Evolutionary conservation across 352 stramenopile genomes (phyloP), one percentile per base, ranked within the genome.

Genomic region (Phytophthora foliorum): DNA sequence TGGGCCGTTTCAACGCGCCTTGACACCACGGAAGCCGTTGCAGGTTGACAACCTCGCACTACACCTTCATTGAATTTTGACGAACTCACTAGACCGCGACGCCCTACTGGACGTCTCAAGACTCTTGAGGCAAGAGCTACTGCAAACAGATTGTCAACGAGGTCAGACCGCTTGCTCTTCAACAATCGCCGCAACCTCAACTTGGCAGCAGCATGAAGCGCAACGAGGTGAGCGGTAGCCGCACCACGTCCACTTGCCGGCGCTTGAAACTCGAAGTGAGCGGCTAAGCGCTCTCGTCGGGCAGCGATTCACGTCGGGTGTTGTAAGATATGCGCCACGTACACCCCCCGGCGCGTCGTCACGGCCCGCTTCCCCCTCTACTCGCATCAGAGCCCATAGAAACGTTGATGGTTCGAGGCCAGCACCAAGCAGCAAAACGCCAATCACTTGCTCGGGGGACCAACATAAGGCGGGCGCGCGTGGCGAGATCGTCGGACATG

Each of bases 371-470:
- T 38, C 49, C 32, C 53, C 27, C 53, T 65, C 38, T 53, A 54
- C 10, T 22, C 19, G 19, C 42, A 49, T 19, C 41, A 14, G 41
- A 17, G 41, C 41, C 10, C n/a, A 25, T 25, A 48, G 42, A 22
- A 49, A 42, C 36, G 36, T 7, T 38, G 32, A 52, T 57, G 31
- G 53, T 29, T 29, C 25, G 25, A 29, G n/a, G n/a, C 42, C 54
- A 69, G 27, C 55, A 66, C 38, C 60, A 70, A 70, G 67, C 67
- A 70, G 60, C 59, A 74, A 74, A 68, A 60, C 22, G 53, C 63
- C 63, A 71, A 66, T 66, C 55, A 14, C 24, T 45, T 48, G 38
- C 19, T 21, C 3, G 19, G n/a, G 42, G 25, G 44, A 54, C 22
- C 58, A 60, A 52, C 67, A 74, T 67, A 55, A 55, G 53, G 53